These are phyloP conservation scores for Populus hybrid DNA, from an alignment of 441 rosid species.

Conservation along the genomic window DNA sequence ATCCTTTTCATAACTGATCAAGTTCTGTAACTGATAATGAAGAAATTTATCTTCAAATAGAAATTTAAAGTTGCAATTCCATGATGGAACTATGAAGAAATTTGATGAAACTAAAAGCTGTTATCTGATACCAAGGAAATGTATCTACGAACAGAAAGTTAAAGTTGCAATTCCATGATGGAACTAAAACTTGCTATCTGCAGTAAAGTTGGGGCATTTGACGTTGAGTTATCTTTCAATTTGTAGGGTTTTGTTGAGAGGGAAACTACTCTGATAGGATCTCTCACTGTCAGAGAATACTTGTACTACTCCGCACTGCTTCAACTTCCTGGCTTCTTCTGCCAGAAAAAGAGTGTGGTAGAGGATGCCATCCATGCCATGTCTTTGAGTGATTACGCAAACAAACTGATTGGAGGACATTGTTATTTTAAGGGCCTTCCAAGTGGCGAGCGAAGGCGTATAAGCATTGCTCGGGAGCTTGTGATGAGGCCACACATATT, in stretches of 20 bases:
- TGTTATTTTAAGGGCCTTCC: constrained; percentile 94
- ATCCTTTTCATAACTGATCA: neutral
- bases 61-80: neutral
- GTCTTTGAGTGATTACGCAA: constrained; percentile 89
- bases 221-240: constrained; percentile 16
- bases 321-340: constrained; percentile 95
- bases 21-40: neutral
- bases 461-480: constrained; percentile 92
- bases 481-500: constrained; percentile 94
- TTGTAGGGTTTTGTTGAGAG: constrained; percentile 93
- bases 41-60: neutral
- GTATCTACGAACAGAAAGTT: neutral
- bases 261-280: constrained; percentile 78
- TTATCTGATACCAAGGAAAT: too few relatives aligned
- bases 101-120: too few relatives aligned
- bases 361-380: constrained; percentile 98
- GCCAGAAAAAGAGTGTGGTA: constrained; percentile 82
- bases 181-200: neutral
- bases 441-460: constrained; percentile 94
- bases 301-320: constrained; percentile 91
- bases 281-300: constrained; percentile 91
- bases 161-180: neutral
- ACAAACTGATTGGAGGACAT: constrained; percentile 95
- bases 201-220: constrained; percentile 7
- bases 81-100: too few relatives aligned